Percentiles rank a stretch among this genome's conserved stretches.
Conservation (phyloP, 441 rosid genomes). For the Gossypium lobatum region DNA sequence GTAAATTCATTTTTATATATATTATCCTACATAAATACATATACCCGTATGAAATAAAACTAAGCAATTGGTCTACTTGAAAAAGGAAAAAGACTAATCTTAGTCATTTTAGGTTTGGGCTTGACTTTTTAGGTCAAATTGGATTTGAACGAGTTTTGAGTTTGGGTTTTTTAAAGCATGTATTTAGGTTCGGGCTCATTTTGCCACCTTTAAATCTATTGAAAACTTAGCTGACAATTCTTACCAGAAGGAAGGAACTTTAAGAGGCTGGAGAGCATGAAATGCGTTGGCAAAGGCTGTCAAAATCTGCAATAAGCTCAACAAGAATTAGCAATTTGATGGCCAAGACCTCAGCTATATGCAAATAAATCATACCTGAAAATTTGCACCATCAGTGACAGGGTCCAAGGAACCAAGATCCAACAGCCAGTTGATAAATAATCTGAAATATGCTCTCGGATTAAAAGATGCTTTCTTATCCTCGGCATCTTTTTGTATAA, state of each 20-base stretch:
- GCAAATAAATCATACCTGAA: constrained; percentile 53
- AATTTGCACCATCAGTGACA: constrained; percentile 60
- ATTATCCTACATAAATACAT: neutral
- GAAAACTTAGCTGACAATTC: constrained; percentile 16
- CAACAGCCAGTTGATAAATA: constrained; percentile 80
- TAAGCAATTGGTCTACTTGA: neutral
- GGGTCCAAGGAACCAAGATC: constrained; percentile 71
- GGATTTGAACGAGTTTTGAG: neutral
- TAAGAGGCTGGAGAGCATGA: constrained; percentile 86
- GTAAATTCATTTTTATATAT: neutral
- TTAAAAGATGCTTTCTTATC: constrained; percentile 78
- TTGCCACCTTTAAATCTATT: neutral
- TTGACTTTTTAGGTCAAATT: neutral
- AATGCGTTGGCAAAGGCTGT: constrained; percentile 80
- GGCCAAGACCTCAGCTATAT: neutral
- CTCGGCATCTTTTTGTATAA: constrained; percentile 79
- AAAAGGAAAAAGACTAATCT: neutral
- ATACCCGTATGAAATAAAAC: neutral
- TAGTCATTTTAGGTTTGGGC: neutral
- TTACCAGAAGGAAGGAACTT: constrained; percentile 93
- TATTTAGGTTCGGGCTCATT: neutral
- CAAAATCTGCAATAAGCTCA: constrained; percentile 55
- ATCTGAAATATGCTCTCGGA: constrained; percentile 94
- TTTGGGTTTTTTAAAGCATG: neutral
- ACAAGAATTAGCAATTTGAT: constrained; percentile 11